phyloP scores from a whole-genome alignment of 805 yeast species.

The Maudiozyma serrabonitensis region DNA sequence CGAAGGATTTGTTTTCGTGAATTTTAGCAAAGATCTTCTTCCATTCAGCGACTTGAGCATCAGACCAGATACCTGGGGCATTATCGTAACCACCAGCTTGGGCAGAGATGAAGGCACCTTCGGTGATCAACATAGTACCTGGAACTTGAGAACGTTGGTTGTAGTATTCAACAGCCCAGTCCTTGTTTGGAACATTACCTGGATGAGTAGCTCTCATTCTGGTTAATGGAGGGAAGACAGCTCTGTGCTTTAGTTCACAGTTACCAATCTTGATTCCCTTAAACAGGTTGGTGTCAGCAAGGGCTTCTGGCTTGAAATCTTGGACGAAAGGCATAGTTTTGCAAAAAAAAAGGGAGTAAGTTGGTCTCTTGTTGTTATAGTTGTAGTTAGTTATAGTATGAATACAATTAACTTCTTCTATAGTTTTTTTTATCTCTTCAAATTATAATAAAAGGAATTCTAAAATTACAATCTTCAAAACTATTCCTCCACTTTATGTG shows the following conservation, averaged over 20 bases:
- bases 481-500: no score
- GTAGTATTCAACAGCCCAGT: constrained; percentile 41
- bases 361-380: neutral
- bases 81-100: constrained; percentile 32
- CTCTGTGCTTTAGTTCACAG: constrained; percentile 27
- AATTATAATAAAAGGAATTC: no score
- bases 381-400: neutral
- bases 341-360: neutral
- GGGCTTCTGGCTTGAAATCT: constrained; percentile 16
- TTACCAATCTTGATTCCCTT: constrained; percentile 36
- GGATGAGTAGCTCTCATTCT: constrained; percentile 31
- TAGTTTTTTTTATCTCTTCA: neutral
- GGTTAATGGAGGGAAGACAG: constrained; percentile 36
- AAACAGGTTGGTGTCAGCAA: constrained; percentile 30
- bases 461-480: no score
- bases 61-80: constrained; percentile 42
- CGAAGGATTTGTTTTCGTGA: constrained; percentile 39
- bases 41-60: constrained; percentile 41
- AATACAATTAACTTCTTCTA: neutral
- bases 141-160: constrained; percentile 40
- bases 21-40: constrained; percentile 37
- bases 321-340: constrained; percentile 13
- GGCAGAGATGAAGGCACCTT: constrained; percentile 41
- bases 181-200: constrained; percentile 34
- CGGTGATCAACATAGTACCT: constrained; percentile 47